Percentiles rank a stretch among this genome's conserved stretches.
Evolutionary conservation across 225 moss, liverwort and hornwort genomes (phyloP).

Genomic region (Polytrichum commune): DNA sequence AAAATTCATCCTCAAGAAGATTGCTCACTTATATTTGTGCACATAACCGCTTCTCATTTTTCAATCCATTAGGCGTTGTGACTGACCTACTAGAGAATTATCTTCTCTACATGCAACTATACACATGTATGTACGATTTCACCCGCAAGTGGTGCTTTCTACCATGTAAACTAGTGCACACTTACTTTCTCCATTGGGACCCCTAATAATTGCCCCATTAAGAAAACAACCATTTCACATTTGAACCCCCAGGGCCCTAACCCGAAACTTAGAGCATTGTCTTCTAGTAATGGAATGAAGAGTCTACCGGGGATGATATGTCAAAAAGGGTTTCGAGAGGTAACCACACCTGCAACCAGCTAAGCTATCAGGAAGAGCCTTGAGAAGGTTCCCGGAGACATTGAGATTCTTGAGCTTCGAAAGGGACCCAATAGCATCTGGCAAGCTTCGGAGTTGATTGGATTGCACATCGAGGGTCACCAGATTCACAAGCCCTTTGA

Average conservation of each 20-base stretch:
- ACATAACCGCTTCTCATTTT: no score
- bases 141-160: no score
- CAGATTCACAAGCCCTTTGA: constrained; percentile 56
- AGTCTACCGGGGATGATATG: neutral
- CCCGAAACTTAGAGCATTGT: neutral
- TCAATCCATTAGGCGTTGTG: no score
- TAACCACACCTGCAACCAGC: constrained; percentile 71
- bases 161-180: no score
- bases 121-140: no score
- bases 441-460: constrained; percentile 57
- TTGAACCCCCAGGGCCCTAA: neutral
- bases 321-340: neutral
- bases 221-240: no score
- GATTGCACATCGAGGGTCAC: constrained; percentile 62
- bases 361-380: constrained; percentile 61
- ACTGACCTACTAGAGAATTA: no score
- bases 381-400: constrained; percentile 67
- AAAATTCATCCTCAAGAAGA: no score
- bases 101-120: no score
- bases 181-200: no score
- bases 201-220: no score
- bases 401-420: constrained; percentile 51
- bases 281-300: neutral
- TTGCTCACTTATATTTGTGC: no score
- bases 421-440: constrained; percentile 63